Conservation (phyloP, 2,329 filamentous ascomycete species). For the Arthrobotrys entomopaga region DNA sequence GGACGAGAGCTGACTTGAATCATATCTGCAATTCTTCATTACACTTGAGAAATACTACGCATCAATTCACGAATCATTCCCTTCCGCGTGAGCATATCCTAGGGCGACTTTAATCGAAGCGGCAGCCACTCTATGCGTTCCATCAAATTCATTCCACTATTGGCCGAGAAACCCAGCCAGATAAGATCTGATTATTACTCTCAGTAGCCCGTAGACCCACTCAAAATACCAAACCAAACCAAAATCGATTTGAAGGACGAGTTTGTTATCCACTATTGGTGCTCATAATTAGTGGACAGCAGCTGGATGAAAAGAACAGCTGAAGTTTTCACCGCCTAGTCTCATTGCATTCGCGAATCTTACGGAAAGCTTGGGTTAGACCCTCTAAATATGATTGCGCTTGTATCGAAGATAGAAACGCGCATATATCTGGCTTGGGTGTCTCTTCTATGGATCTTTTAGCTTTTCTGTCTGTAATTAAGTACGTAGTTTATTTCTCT, state of each 20-base stretch:
- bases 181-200: constrained; percentile 5
- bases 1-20: background rate
- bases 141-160: background rate
- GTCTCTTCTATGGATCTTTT: too few species aligned
- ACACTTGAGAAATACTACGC: background rate
- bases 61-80: constrained; percentile 3
- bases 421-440: too few species aligned
- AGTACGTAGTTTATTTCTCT: too few species aligned
- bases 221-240: background rate
- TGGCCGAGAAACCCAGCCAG: background rate
- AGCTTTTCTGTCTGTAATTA: too few species aligned
- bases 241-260: background rate
- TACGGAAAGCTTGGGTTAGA: background rate
- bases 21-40: background rate
- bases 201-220: background rate
- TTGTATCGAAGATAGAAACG: too few species aligned
- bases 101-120: background rate
- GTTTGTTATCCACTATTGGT: too few species aligned
- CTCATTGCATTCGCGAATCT: background rate
- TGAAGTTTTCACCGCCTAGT: background rate
- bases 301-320: background rate
- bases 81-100: background rate
- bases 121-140: background rate
- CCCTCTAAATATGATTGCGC: too few species aligned
- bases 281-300: too few species aligned